Evolutionary conservation across 1,284 basidiomycete genomes (phyloP).

Genomic region (Lignosus rhinocerotis): DNA sequence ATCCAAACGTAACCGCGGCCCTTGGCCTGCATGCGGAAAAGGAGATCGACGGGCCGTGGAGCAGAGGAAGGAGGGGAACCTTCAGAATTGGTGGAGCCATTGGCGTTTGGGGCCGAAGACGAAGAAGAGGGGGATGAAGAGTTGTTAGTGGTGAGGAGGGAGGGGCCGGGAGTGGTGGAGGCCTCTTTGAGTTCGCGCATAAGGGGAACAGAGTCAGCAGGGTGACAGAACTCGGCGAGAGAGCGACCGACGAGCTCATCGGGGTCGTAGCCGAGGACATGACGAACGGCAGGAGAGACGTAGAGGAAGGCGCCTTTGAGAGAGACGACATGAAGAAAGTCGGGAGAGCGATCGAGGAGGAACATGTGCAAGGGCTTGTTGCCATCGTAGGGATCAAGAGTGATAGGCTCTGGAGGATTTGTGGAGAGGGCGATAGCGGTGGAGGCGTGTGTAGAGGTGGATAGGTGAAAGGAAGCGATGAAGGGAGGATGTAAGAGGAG

Average conservation of each 20-base stretch:
- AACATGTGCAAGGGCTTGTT: conserved; percentile 60
- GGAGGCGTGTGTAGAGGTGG: conserved; percentile 32
- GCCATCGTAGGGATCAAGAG: conserved; percentile 34
- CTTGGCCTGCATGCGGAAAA: conserved; percentile 76
- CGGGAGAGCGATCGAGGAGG: conserved; percentile 68
- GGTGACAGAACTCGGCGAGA: conserved; percentile 82
- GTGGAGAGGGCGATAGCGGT: conserved; percentile 25
- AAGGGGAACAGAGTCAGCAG: conserved; percentile 87
- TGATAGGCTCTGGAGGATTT: conserved; percentile 20
- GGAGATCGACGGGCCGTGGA: conserved; percentile 63
- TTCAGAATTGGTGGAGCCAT: not conserved
- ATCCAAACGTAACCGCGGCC: conserved; percentile 78
- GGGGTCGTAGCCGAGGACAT: conserved; percentile 79
- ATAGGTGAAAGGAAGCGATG: conserved; percentile 38
- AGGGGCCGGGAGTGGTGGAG: conserved; percentile 38
- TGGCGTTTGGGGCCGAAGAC: not conserved
- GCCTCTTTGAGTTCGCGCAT: conserved; percentile 92
- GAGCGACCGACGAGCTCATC: conserved; percentile 81
- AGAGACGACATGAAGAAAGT: conserved; percentile 89
- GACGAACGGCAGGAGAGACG: conserved; percentile 78
- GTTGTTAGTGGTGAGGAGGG: conserved; percentile 4
- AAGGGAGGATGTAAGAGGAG: conserved; percentile 42
- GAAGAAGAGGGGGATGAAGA: conserved; percentile 10
- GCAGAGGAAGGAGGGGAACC: conserved; percentile 18
- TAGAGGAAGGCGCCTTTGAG: conserved; percentile 95